Evolutionary conservation across 2,329 filamentous ascomycete genomes (phyloP).

Genomic region (Fusarium globosum): DNA sequence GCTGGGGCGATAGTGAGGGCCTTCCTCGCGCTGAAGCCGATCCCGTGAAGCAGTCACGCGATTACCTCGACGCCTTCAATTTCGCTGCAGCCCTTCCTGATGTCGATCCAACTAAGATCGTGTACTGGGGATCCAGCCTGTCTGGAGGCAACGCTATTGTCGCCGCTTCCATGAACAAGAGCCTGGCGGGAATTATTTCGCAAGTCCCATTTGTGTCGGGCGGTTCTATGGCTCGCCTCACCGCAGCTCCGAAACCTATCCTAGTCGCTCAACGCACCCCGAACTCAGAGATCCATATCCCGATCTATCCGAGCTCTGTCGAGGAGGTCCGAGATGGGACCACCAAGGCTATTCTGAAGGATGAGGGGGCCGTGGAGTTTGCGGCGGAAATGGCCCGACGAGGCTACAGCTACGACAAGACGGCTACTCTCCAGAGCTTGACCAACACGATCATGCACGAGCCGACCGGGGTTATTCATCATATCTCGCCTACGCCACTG

Average conservation of each 20-base stretch:
- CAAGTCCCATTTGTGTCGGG: not conserved
- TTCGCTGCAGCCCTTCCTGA: not conserved
- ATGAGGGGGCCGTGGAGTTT: not conserved
- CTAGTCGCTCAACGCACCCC: fast-evolving
- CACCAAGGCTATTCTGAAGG: not conserved
- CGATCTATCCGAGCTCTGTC: not conserved
- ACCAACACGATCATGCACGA: not conserved
- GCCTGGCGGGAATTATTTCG: not conserved
- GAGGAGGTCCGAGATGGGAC: not conserved
- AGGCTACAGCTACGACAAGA: not conserved
- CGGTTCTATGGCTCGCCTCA: not conserved
- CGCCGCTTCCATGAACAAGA: not conserved
- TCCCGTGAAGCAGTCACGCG: not conserved
- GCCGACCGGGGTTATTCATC: fast-evolving
- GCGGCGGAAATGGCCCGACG: not conserved
- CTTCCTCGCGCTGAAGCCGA: not conserved
- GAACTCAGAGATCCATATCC: not conserved
- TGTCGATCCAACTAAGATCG: not conserved
- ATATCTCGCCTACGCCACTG: not conserved
- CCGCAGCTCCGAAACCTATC: fast-evolving
- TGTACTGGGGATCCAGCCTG: not conserved
- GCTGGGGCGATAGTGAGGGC: not conserved
- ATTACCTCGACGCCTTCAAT: not conserved
- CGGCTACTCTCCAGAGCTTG: not conserved
- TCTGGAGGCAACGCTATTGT: not conserved